Base-by-base conservation (phyloP, 352 stramenopile species). In the Globisporangium heterothallicum region DNA sequence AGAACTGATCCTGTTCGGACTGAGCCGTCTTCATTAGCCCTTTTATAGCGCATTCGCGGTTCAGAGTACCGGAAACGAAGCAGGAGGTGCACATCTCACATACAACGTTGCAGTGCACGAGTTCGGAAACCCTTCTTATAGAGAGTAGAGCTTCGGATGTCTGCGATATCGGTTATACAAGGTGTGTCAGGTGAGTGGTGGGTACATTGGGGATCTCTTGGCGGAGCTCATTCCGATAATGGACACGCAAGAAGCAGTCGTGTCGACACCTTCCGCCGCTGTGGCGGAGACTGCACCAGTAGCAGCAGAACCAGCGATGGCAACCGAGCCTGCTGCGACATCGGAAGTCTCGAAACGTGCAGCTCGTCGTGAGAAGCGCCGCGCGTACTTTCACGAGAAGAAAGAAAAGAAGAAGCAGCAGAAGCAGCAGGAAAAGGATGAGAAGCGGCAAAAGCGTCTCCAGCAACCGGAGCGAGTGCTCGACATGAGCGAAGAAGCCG, bases 341-440 rank as follows among this genome's bases (percentile, higher is more conserved):
- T 34, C 0, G 54, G 29, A 8, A 18, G n/a, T 75, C 24, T 78
- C 74, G 21, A 86, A 84, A 70, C 72, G 78, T 40, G 66, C 68
- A 1, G 72, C 74, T 50, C 68, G 70, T 26, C 76, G 72, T 46
- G 68, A 78, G 47, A 90, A 88, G 63, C 74, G 66, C n/a, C 70
- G 64, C 5, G 62, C 68, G 54, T 70, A 75, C 48, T 92, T 63
- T 66, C 74, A 95, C 53, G 74, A 89, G 55, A 84, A 83, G 51
- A 96, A 94, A 50, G 74, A 76, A 52, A 67, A 88, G 25, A 97
- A 97, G 63, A 94, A 95, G 54, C 61, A 78, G 49, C 72, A 85
- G 56, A 72, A 66, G 27, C 70, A 81, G 51, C 59, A 74, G 47
- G 24, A 63, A 27, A 49, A 69, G 22, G 68, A 84, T 36, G 53